Percentiles rank a stretch among this genome's conserved stretches.
Conservation (phyloP, 2,329 filamentous ascomycete genomes). For the Xylariaceae sp. region DNA sequence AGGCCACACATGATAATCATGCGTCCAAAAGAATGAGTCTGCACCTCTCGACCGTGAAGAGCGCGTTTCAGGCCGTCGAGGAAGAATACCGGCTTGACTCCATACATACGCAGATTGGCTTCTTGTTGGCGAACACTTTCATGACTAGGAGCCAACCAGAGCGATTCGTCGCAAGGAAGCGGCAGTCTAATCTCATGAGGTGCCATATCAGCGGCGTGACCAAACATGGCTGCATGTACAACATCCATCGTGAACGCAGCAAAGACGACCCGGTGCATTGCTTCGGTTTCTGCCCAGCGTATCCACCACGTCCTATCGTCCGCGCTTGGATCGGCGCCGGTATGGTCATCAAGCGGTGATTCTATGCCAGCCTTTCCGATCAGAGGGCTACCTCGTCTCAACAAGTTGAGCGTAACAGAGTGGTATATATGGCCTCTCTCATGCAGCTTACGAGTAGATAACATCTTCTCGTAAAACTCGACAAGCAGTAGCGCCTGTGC, state of each 20-base stretch:
- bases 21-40: slow-evolving; percentile 82
- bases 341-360: slow-evolving; percentile 66
- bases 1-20: slow-evolving; percentile 89
- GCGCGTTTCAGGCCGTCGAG: slow-evolving; percentile 81
- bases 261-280: slow-evolving; percentile 81
- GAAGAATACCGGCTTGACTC: slow-evolving; percentile 75
- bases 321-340: slow-evolving; percentile 51
- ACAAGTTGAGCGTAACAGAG: slow-evolving; percentile 76
- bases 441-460: slow-evolving; percentile 74
- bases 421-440: slow-evolving; percentile 90
- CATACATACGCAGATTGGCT: slow-evolving; percentile 70
- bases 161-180: slow-evolving; percentile 78
- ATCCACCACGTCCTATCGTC: slow-evolving; percentile 65
- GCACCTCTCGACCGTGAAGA: slow-evolving; percentile 74
- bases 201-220: slow-evolving; percentile 84
- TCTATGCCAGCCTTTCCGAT: slow-evolving; percentile 77
- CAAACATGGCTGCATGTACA: slow-evolving; percentile 88
- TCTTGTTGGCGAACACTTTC: slow-evolving; percentile 75
- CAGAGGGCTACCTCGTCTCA: slow-evolving; percentile 80
- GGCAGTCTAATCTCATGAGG: slow-evolving; percentile 84
- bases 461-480: slow-evolving; percentile 91
- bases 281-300: slow-evolving; percentile 84
- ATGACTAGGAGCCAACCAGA: slow-evolving; percentile 79
- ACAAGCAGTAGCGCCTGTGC: slow-evolving; percentile 80
- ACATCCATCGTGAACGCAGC: slow-evolving; percentile 87